Evolutionary conservation across 306 rosid species (phyloP), one percentile per base, ranked within the genome.

Genomic region (Nissolia schottii): DNA sequence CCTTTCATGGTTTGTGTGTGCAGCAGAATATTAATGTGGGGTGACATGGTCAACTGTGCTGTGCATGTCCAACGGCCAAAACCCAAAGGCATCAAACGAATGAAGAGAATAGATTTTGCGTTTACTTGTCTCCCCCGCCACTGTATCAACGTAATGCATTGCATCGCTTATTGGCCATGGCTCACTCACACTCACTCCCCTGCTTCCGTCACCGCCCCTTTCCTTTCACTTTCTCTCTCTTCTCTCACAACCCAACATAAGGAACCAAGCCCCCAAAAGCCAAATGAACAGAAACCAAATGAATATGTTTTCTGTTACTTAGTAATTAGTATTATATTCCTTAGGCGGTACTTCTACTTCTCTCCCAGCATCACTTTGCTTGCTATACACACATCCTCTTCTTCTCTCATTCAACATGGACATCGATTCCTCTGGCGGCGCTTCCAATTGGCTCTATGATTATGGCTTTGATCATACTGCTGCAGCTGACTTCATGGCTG

Each of bases 391-490:
- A 25, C 35, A 57, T 23, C 0, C 55, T 73, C 13, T 28, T 7
- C 23, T 23, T 54, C 57, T 67, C 14, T 53, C 18, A n/a, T 48
- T 22, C 71, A 45, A 28, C 68, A 90, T 87, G 90, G 88, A 86
- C 24, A 67, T 80, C 19, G 75, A 71, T 69, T 71, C 87, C 16
- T 40, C 83, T 0, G 80, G 75, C 11, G 80, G 75, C 11, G 75
- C 67, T 38, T 80, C 85, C 48, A 69, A 56, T 61, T 86, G 93
- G 93, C 88, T 90, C 45, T 85, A 65, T 14, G 89, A 84, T 79
- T 87, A 84, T 78, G 77, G 54, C 71, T 32, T 82, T 53, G 80
- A 77, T 22, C 8, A 45, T 2, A 70, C 81, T 71, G 88, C 49
- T 71, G 90, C 49, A 23, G 34, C 78, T 34, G 75, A 76, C 29